phyloP scores from a whole-genome alignment of 106 monocot genomes.

The Amphibolis antarctica region DNA sequence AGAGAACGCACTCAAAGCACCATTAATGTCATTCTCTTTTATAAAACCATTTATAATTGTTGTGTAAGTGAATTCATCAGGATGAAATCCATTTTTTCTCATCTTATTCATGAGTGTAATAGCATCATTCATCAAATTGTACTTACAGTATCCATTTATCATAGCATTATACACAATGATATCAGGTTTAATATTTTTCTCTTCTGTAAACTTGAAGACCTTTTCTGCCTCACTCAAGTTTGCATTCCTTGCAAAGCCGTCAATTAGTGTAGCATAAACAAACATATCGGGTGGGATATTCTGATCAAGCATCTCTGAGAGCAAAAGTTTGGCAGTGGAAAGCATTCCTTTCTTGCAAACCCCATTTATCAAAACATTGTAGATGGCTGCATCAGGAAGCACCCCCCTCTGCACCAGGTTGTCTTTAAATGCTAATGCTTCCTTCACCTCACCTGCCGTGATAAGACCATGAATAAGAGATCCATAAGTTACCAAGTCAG shows the following conservation, averaged over 20 bases:
- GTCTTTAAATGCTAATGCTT: conserved; percentile 42
- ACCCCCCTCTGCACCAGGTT: conserved; percentile 65
- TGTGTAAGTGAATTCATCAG: conserved; percentile 69
- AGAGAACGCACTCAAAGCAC: conserved; percentile 44
- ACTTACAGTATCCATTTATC: conserved; percentile 76
- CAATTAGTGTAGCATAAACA: conserved; percentile 66
- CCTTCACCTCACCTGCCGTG: conserved; percentile 36
- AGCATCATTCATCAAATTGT: conserved; percentile 51
- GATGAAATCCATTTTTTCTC: conserved; percentile 35
- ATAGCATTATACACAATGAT: conserved; percentile 73
- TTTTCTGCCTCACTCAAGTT: conserved; percentile 55
- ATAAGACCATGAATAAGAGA: conserved; percentile 80
- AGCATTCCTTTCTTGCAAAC: conserved; percentile 83
- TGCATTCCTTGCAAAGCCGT: conserved; percentile 72
- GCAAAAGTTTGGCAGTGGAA: conserved; percentile 42
- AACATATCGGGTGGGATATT: conserved; percentile 57
- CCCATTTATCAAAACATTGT: conserved; percentile 70
- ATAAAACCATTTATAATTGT: conserved; percentile 73
- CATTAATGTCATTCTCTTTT: conserved; percentile 40
- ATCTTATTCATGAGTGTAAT: conserved; percentile 30
- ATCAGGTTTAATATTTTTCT: conserved; percentile 32
- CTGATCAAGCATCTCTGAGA: conserved; percentile 63
- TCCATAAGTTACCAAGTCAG: conserved; percentile 81
- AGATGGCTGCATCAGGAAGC: conserved; percentile 49
- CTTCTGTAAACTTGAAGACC: conserved; percentile 52